Conservation (phyloP, 2,329 filamentous ascomycete species). For the Colletotrichum sp. region DNA sequence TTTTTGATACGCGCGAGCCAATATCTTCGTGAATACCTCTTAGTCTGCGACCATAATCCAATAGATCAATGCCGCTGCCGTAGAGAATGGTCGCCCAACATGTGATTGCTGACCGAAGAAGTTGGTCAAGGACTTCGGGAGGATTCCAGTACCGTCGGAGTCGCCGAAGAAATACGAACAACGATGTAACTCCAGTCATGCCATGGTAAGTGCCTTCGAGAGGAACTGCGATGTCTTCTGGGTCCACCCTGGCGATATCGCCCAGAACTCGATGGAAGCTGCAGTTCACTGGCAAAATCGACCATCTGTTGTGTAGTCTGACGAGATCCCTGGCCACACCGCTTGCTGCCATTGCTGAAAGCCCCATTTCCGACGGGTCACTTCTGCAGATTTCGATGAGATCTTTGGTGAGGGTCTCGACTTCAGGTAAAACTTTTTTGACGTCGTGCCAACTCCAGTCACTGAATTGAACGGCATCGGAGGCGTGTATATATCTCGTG, state of each 20-base stretch:
- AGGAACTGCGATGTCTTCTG: neutral
- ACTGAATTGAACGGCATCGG: accelerated
- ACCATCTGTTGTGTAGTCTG: accelerated
- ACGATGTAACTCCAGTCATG: accelerated
- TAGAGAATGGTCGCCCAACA: neutral
- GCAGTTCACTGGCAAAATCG: neutral
- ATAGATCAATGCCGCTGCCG: neutral
- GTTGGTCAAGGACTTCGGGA: neutral
- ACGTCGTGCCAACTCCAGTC: neutral
- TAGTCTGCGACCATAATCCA: too few species aligned
- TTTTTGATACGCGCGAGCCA: too few species aligned
- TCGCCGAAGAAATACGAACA: accelerated
- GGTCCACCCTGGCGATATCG: accelerated
- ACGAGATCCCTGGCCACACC: accelerated
- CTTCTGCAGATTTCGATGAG: neutral
- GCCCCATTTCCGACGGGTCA: too few species aligned
- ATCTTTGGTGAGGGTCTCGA: accelerated
- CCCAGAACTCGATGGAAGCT: neutral
- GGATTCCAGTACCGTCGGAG: accelerated
- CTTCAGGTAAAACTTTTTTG: neutral
- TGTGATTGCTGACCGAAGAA: neutral
- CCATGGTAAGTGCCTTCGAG: accelerated
- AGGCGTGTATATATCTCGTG: accelerated
- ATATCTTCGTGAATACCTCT: too few species aligned
- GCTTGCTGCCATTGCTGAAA: accelerated